Evolutionary conservation across 2,329 filamentous ascomycete genomes (phyloP), one percentile per base, ranked within the genome.

Genomic region (Cladosporium sp.): DNA sequence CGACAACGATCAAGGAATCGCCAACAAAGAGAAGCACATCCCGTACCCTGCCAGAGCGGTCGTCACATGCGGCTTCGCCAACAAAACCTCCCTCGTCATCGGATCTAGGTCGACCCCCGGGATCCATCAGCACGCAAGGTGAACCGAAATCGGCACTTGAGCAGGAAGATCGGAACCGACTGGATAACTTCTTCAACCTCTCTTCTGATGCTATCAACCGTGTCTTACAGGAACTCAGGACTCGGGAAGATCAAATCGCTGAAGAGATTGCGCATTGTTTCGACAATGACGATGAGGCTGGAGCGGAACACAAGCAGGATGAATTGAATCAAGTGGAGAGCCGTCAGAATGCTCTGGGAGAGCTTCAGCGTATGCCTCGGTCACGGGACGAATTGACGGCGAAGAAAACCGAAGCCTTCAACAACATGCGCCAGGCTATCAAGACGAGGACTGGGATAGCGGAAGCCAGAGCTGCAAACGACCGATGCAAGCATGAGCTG

Each of bases 381-480:
- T 63, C 67, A 49, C 67, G 64, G 40, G 60, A 66, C 19, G 51
- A 60, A 20, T 62, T 66, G 5, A 62, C 59, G n/a, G 55, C 59
- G 3, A 40, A 54, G 14, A 58, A 55, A 36, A 22, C 34, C 15
- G 50, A 58, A 37, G 55, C 55, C 12, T 58, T 59, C 30, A 30
- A 42, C 30, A 49, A 42, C n/a, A 39, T 71, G 38, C 58, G 60
- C 12, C 52, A 60, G 42, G 68, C 67, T 19, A 30, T 71, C 36
- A 63, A 60, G 17, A 57, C 63, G 15, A 61, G 63, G 6, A 54
- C 63, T 50, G 63, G 60, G 15, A 38, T 55, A 6, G 34, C 59
- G 7, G 61, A 60, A 3, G 69, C 69, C 3, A 65, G 56, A 36
- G 64, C 61, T 22, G 66, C 64, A n/a, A 69, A 68, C 55, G 54